Base-by-base conservation (phyloP, 2,329 filamentous ascomycete species). In the Paramyrothecium roridum region DNA sequence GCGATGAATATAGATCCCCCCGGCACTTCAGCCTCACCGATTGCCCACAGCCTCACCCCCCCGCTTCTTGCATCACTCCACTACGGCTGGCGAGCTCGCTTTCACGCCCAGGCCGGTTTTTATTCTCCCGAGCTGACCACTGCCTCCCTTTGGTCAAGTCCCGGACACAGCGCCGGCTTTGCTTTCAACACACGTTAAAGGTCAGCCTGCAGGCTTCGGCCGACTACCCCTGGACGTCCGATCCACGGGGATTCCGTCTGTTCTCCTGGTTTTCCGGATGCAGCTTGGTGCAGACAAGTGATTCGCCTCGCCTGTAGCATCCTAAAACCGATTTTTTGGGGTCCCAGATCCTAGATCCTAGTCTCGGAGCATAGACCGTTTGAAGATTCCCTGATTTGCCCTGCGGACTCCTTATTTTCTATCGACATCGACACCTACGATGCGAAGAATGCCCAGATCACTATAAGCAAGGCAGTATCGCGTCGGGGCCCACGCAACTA, bases 401-500 rank as follows among this genome's bases (percentile, higher is more conserved):
- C 45, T 22, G 22, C 34, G 34, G 30, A 20, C 48, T 12, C 19
- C 40, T 61, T 65, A 74, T 58, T 74, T 74, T 53, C 70, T 69
- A 46, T 75, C 73, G 43, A 67, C 78, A 60, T 84, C 83, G 40
- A 82, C 73, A 12, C 86, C 87, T 50, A 91, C 77, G 55, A 92
- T 90, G 64, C 87, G 85, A 56, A 93, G 70, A 52, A 81, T 81
- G 1, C 87, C 87, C 37, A 84, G 72, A 65, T 93, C 89, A 52
- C 84, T 84, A 67, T 91, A 92, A 2, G 89, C 90, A 56, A 93
- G 72, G 61, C 83, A 85, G 68, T 93, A 93, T 55, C 85, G 80
- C 46, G 82, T 86, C 2, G 90, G 90, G 60, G 90, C 88, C 89
- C 89, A 93, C 3, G 87, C 82, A 8, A 92, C 87, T 12, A 89